phyloP scores from a whole-genome alignment of 371 early-diverging fungal species.

The Aphelidium insulamus region DNA sequence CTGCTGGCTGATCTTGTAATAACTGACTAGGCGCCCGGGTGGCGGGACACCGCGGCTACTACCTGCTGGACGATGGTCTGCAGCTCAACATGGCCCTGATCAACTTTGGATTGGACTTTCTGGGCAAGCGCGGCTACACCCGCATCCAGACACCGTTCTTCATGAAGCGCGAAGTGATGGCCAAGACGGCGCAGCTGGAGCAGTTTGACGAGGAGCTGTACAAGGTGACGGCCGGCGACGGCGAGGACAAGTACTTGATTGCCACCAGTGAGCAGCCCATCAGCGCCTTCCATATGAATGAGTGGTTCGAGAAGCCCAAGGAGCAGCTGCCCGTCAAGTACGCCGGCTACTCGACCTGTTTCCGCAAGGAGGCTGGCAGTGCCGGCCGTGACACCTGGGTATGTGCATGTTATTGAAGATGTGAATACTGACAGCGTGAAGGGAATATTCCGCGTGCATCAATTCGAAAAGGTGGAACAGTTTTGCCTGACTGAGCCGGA shows the following conservation, averaged over 20 bases:
- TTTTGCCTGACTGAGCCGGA: conserved; percentile 93
- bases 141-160: conserved; percentile 98
- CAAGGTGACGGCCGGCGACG: conserved; percentile 63
- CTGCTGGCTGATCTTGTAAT: conserved; percentile 1
- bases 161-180: conserved; percentile 96
- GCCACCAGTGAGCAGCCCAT: conserved; percentile 99
- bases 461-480: conserved; percentile 99
- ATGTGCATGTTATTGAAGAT: no score
- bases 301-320: conserved; percentile 85
- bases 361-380: conserved; percentile 99
- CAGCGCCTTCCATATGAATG: conserved; percentile 85
- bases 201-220: conserved; percentile 99
- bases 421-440: no score
- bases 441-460: conserved; percentile 99
- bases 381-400: conserved; percentile 98
- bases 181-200: conserved; percentile 93
- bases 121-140: conserved; percentile 66
- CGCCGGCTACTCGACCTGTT: conserved; percentile 97
- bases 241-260: conserved; percentile 93
- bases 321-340: conserved; percentile 83
- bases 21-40: conserved; percentile 52
- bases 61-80: conserved; percentile 84
- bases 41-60: conserved; percentile 98
- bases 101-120: conserved; percentile 92
- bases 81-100: conserved; percentile 90